Base-by-base conservation (phyloP, 2,329 filamentous ascomycete species). In the Lasiodiplodia citricola region DNA sequence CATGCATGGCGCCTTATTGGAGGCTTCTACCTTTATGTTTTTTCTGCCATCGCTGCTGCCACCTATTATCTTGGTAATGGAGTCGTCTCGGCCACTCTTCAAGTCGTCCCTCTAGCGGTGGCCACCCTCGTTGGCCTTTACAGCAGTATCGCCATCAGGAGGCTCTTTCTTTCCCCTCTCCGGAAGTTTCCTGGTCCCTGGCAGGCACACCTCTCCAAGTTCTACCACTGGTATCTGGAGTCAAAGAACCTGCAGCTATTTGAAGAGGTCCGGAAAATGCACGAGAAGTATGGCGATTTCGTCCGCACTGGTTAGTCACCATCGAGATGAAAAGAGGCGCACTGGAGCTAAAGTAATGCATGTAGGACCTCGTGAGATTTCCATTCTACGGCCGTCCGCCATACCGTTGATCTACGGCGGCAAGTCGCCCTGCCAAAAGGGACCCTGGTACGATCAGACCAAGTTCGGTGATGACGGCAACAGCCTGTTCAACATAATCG, bases 101-200 rank as follows among this genome's bases (percentile, higher is more conserved):
- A 64, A 4, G 47, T 64, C 6, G 5, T 28, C 1, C 60, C 60
- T 25, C 25, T 67, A 10, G 23, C 56, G 4, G 31, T 3, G 4
- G 31, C 47, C 8, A 31, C 56, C 4, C 31, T 60, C 23, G 69
- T 56, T 23, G 70, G 73, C 4, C 63, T 78, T 6, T 37, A 67
- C 11, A 41, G 69, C 10, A 82, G 80, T 70, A 80, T 83, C 21
- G 37, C 75, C 10, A 63, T 80, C n/a, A 80, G 83, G 70, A 76
- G 82, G 21, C 68, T 75, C 2, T 77, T 80, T 62, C 82, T 82
- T 68, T 82, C 83, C 58, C 79, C 77, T 4, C 73, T 83, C 18
- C 74, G 35, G 23, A 74, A 78, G 25, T 70, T 69, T 41, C 67
- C 69, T 1, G 67, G 67, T 2, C 69, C 69, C 2, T 55, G 58